These are phyloP conservation scores for Vigna angularis DNA, from an alignment of 306 rosid genomes.

Conservation along the genomic window DNA sequence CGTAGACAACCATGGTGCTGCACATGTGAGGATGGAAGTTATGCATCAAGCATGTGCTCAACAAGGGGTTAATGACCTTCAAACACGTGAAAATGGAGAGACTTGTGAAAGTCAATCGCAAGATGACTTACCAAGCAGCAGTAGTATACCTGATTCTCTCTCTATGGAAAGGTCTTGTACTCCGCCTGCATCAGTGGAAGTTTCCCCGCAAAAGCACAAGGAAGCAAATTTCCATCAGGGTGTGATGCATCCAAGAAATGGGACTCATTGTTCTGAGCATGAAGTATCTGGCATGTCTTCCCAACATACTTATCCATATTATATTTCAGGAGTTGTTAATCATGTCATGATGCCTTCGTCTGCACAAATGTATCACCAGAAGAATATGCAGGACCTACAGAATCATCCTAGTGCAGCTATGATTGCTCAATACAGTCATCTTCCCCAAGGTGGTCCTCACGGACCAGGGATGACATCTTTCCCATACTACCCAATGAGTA, in stretches of 20 bases:
- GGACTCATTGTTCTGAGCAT: slow-evolving; percentile 50
- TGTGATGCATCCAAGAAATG: slow-evolving; percentile 59
- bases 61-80: slow-evolving; percentile 52
- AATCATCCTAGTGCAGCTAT: slow-evolving; percentile 63
- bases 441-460: slow-evolving; percentile 76
- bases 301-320: slow-evolving; percentile 78
- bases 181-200: slow-evolving; percentile 71
- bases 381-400: slow-evolving; percentile 74
- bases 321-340: slow-evolving; percentile 70
- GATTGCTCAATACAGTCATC: slow-evolving; percentile 74
- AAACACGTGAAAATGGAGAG: slow-evolving; percentile 66
- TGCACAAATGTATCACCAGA: slow-evolving; percentile 75
- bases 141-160: slow-evolving; percentile 70
- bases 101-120: slow-evolving; percentile 66
- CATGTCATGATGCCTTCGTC: slow-evolving; percentile 77
- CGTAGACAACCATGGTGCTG: slow-evolving; percentile 49
- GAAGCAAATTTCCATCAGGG: slow-evolving; percentile 60
- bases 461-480: slow-evolving; percentile 73
- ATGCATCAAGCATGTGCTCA: slow-evolving; percentile 51
- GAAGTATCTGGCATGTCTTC: slow-evolving; percentile 59
- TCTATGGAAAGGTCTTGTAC: slow-evolving; percentile 90
- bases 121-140: slow-evolving; percentile 76
- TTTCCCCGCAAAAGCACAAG: slow-evolving; percentile 57
- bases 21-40: slow-evolving; percentile 52
- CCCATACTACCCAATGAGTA: slow-evolving; percentile 72